Conservation (phyloP, 75 land plant species). For the Chamaecyparis obtusa region DNA sequence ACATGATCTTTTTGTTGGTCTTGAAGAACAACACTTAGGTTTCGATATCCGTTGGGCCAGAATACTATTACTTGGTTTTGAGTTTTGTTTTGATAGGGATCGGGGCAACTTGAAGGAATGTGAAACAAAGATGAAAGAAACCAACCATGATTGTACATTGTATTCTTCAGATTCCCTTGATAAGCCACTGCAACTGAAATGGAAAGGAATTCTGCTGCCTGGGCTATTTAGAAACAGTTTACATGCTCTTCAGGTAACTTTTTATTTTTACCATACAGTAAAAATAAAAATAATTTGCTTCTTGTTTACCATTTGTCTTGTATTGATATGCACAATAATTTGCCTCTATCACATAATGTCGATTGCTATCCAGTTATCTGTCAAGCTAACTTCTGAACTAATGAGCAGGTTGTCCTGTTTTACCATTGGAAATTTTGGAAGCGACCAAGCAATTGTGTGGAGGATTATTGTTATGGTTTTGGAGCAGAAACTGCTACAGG, state of each 20-base stretch:
- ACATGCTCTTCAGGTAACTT: slow-evolving; percentile 74
- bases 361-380: background rate
- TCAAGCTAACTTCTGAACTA: background rate
- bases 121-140: background rate
- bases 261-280: background rate
- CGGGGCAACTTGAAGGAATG: slow-evolving; percentile 3
- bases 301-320: background rate
- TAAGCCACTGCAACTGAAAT: slow-evolving; percentile 33
- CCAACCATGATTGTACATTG: background rate
- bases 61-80: slow-evolving; percentile 47
- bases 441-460: background rate
- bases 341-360: background rate
- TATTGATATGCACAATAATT: background rate
- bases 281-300: background rate
- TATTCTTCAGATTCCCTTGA: slow-evolving; percentile 22
- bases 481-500: background rate
- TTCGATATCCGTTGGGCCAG: slow-evolving; percentile 70
- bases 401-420: slow-evolving; percentile 9
- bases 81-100: slow-evolving; percentile 23
- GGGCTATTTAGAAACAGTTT: slow-evolving; percentile 55
- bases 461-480: background rate
- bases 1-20: background rate
- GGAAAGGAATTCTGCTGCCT: slow-evolving; percentile 26
- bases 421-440: slow-evolving; percentile 2
- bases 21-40: slow-evolving; percentile 17